Evolutionary conservation across 768 basidiomycete species (phyloP).

Genomic region (Mycena sanguinolenta): DNA sequence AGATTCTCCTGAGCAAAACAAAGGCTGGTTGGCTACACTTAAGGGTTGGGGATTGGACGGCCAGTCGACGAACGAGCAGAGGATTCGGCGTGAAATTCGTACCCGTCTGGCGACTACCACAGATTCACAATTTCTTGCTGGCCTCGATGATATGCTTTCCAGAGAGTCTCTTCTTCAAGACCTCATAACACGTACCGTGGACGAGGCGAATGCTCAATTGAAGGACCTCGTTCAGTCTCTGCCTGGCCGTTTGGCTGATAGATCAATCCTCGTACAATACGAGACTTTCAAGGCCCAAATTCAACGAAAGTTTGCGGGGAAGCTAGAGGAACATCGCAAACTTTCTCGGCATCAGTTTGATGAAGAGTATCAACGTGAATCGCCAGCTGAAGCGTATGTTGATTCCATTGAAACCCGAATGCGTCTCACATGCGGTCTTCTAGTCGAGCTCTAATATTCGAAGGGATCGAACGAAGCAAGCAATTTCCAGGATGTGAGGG

Average conservation of each 20-base stretch:
- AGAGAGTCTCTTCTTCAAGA: slow-evolving; percentile 33
- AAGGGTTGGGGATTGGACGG: slow-evolving; percentile 13
- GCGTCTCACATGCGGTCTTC: neutral
- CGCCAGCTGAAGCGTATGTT: slow-evolving; percentile 13
- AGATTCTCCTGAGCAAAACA: slow-evolving; percentile 18
- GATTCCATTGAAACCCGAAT: neutral
- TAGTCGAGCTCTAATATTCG: slow-evolving; percentile 21
- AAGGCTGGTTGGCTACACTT: neutral
- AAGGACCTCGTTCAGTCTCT: slow-evolving; percentile 12
- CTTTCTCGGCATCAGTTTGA: slow-evolving; percentile 16
- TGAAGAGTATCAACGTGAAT: slow-evolving; percentile 28
- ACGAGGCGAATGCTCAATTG: slow-evolving; percentile 17
- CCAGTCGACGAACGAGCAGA: neutral
- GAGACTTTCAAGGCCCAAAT: slow-evolving; percentile 22
- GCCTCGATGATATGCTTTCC: slow-evolving; percentile 26
- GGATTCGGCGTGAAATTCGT: slow-evolving; percentile 19
- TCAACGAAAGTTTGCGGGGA: neutral
- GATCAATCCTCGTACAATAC: slow-evolving; percentile 16
- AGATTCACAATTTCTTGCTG: slow-evolving; percentile 29
- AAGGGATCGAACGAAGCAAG: slow-evolving; percentile 16
- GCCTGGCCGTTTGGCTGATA: slow-evolving; percentile 8
- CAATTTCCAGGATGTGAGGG: slow-evolving; percentile 18
- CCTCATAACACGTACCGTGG: slow-evolving; percentile 17
- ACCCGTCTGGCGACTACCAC: neutral
- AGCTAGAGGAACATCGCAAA: slow-evolving; percentile 27